Base-by-base conservation (phyloP, 345 rosid genomes). In the Excoecaria cochinchinensis region DNA sequence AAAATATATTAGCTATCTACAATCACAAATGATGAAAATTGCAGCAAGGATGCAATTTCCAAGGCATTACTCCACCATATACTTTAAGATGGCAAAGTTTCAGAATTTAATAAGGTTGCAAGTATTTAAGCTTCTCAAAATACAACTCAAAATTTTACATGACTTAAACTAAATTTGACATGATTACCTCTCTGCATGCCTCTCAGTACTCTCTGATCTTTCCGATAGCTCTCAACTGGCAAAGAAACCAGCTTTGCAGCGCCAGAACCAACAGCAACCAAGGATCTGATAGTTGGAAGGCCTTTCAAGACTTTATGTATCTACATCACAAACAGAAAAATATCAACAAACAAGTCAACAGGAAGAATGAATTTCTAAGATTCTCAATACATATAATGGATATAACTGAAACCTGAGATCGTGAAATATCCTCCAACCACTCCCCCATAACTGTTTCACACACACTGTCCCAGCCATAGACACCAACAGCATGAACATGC, bases 341-440 rank as follows among this genome's bases (percentile, higher is more conserved):
- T 64, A 53, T 55, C 60, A 48, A 8, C 44, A 69, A 39, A 62
- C 7, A 60, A 5, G 55, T 46, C 50, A n/a, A 16, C 5, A 19
- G 15, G 17, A 1, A 31, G 50, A 71, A 68, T 4, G 40, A 75
- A 79, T 40, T 56, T 58, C 58, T 17, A 52, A 65, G 69, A 76
- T 53, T 80, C 64, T 60, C 65, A 74, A 70, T 64, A 64, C 24
- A 53, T 12, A 59, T 4, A 64, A 44, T 24, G 22, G 67, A 72
- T 55, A 53, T 19, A 47, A 60, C 21, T 17, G 24, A 69, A 75
- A 94, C 98, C 97, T 94, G 98, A 89, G 92, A 92, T 81, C 90
- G 97, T 56, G 97, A 94, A 74, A 94, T 79, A 86, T 94, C 98
- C 85, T 90, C 97, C 88, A 94, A 80, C 98, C 98, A 94, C 76